Base-by-base conservation (phyloP, 768 basidiomycete species). In the Suillus lakei region DNA sequence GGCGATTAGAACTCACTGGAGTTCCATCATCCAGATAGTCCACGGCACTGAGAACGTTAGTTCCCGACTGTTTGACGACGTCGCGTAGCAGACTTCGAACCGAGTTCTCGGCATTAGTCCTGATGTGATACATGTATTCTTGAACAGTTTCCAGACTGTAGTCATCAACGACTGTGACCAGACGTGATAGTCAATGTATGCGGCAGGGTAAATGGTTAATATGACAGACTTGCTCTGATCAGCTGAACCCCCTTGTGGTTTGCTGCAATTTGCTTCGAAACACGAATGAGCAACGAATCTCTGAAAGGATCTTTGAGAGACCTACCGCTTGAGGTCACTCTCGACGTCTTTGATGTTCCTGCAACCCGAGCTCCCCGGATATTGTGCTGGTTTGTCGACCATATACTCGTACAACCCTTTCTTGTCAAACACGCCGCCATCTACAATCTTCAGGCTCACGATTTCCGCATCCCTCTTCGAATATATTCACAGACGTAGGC, bases 401-500 rank as follows among this genome's bases (percentile, higher is more conserved):
- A 98, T 91, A 71, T 92, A 86, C 55, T 93, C 88, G 46, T 89
- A 73, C 32, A 99, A 79, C 0, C 91, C 90, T 28, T 89, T 82
- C 53, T 84, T 82, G 76, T 98, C 89, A 74, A 96, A 98, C 4
- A 91, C 77, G 1, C 96, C 95, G 15, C 83, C 86, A 51, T 87
- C 82, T 9, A 99, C 96, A 66, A 99, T 88, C 78, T 96, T 98
- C 84, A 98, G 93, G 74, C 91, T 91, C 70, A 89, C 86, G 60
- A 98, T 91, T 71, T 95, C 87, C 0, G 96, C 97, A n/a, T 23
- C 96, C 96, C 75, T 99, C 96, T 75, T 99, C 92, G 71, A 93
- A 96, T 51, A 98, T 91, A 67, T 87, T 95, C 68, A 91, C 90
- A 13, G 91, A 92, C 2, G 93, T 95, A 0, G 97, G 96, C 0